phyloP scores from a whole-genome alignment of 2,329 filamentous ascomycete species.

The Leptographium radiaticola region DNA sequence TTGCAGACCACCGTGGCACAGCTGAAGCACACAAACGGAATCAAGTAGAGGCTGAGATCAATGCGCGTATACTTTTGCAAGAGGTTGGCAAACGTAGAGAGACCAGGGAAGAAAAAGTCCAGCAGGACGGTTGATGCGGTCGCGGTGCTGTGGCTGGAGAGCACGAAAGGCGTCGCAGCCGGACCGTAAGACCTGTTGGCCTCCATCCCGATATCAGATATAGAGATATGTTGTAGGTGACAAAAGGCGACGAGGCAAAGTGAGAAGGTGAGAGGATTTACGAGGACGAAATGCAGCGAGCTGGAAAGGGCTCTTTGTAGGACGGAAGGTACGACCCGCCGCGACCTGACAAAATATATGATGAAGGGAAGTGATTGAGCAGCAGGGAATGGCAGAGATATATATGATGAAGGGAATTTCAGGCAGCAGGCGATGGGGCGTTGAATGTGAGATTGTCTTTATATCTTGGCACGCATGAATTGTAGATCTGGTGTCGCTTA shows the following conservation, averaged over 20 bases:
- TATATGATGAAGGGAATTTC: too few species aligned
- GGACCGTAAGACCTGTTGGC: neutral
- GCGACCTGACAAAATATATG: too few species aligned
- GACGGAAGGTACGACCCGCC: too few species aligned
- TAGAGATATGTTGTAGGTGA: neutral
- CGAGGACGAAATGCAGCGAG: too few species aligned
- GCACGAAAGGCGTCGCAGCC: neutral
- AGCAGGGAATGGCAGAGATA: too few species aligned
- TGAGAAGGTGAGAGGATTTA: too few species aligned
- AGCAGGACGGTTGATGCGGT: conserved; percentile 26
- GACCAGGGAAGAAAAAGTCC: conserved; percentile 54
- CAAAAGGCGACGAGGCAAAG: neutral
- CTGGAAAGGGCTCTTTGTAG: too few species aligned
- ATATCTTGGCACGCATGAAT: too few species aligned
- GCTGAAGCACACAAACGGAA: conserved; percentile 37
- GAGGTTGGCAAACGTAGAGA: conserved; percentile 41
- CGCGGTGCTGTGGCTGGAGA: neutral
- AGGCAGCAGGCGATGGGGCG: too few species aligned
- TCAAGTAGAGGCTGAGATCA: conserved; percentile 50
- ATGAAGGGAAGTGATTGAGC: too few species aligned
- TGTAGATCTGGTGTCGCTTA: too few species aligned
- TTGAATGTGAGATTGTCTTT: too few species aligned
- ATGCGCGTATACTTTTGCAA: conserved; percentile 44
- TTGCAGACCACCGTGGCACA: conserved; percentile 36
- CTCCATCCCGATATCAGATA: neutral